Evolutionary conservation across 306 rosid genomes (phyloP).

Genomic region (Prunus campanulata): DNA sequence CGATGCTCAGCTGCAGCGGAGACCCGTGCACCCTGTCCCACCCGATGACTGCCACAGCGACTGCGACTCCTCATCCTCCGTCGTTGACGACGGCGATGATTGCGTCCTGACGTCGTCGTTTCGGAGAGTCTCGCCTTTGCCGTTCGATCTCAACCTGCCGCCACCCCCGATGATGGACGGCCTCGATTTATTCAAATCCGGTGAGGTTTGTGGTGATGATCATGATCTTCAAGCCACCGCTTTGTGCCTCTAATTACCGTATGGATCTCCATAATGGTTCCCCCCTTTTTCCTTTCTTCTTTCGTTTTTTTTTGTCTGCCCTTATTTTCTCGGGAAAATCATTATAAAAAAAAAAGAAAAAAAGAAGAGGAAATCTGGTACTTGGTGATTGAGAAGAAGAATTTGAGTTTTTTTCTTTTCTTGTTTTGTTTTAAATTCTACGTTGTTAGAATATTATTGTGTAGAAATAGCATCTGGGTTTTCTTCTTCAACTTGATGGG

Average conservation of each 20-base stretch:
- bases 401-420: conserved; percentile 5
- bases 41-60: conserved; percentile 80
- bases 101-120: conserved; percentile 59
- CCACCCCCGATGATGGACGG: conserved; percentile 40
- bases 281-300: conserved; percentile 4
- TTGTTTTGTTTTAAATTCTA: background rate
- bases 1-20: conserved; percentile 22
- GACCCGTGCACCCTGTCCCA: conserved; percentile 31
- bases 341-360: background rate
- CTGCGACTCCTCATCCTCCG: conserved; percentile 87
- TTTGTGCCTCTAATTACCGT: conserved; percentile 48
- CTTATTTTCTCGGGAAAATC: conserved; percentile 44
- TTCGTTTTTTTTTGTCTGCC: conserved; percentile 9
- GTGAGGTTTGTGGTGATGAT: conserved; percentile 29
- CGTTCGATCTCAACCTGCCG: conserved; percentile 85
- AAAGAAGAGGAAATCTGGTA: conserved; percentile 4
- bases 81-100: conserved; percentile 63
- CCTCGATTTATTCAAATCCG: conserved; percentile 21
- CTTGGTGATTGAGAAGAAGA: conserved; percentile 34
- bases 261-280: conserved; percentile 24
- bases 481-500: conserved; percentile 29
- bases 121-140: conserved; percentile 43
- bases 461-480: conserved; percentile 48
- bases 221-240: conserved; percentile 56
- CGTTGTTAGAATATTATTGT: conserved; percentile 41